phyloP scores from a whole-genome alignment of 495 filamentous ascomycete genomes.

The Talaromyces adpressus region DNA sequence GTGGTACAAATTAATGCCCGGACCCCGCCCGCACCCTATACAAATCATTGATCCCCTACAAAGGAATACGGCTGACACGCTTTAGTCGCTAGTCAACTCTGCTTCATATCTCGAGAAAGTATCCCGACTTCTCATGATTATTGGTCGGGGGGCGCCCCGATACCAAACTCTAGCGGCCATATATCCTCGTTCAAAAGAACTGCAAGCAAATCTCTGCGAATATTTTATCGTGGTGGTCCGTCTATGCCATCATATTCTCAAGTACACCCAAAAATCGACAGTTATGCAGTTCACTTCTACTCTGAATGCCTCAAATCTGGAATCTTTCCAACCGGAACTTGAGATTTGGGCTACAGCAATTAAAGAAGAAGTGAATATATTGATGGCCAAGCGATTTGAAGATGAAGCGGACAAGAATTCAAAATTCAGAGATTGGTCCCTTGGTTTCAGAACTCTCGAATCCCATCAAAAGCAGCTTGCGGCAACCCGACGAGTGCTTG shows the following conservation, averaged over 20 bases:
- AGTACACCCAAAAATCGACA: conserved; percentile 26
- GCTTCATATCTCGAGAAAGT: conserved; percentile 28
- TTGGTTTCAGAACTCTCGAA: background rate
- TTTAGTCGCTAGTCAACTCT: conserved; percentile 7
- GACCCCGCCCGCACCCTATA: too few relatives aligned
- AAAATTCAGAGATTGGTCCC: conserved; percentile 17
- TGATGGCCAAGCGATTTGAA: conserved; percentile 23
- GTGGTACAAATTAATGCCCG: too few relatives aligned
- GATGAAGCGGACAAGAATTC: conserved; percentile 25
- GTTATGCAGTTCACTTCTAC: conserved; percentile 23
- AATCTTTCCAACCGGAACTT: conserved; percentile 25
- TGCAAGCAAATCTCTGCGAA: conserved; percentile 32
- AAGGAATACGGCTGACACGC: too few relatives aligned
- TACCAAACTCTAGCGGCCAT: conserved; percentile 33
- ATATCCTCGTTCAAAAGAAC: conserved; percentile 28
- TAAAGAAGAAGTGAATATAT: conserved; percentile 26
- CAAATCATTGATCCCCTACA: too few relatives aligned
- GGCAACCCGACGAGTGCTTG: conserved; percentile 21
- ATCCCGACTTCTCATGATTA: conserved; percentile 32
- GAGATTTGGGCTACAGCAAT: conserved; percentile 30
- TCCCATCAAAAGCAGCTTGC: conserved; percentile 18
- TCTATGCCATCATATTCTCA: conserved; percentile 30
- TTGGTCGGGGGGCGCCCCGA: conserved; percentile 32
- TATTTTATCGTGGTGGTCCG: conserved; percentile 36
- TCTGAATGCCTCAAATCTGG: conserved; percentile 22